These are phyloP conservation scores for Ascosphaera aggregata DNA, from an alignment of 2,329 filamentous ascomycete genomes.

Conservation along the genomic window DNA sequence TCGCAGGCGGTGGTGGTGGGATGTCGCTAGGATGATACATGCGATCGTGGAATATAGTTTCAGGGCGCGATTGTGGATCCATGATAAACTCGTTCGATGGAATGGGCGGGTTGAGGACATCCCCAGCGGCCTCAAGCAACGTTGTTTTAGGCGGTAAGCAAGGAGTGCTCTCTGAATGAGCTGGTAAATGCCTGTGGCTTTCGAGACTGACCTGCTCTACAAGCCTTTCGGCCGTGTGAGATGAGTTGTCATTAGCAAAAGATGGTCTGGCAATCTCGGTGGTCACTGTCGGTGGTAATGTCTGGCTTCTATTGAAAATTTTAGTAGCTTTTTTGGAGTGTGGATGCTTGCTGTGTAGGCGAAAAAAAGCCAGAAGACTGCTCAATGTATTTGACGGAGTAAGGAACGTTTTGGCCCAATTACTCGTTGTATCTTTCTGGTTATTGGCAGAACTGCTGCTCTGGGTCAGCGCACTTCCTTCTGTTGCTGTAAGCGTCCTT, in stretches of 20 bases:
- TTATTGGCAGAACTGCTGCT: conserved; percentile 2
- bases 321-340: conserved; percentile 25
- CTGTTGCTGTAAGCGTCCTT: conserved; percentile 1
- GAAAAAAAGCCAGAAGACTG: conserved; percentile 52
- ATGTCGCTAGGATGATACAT: conserved; percentile 90
- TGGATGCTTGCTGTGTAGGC: conserved; percentile 29
- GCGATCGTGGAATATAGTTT: conserved; percentile 91
- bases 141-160: conserved; percentile 55
- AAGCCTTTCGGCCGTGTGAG: not conserved
- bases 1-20: conserved; percentile 42
- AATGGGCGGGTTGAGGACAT: conserved; percentile 73
- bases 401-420: not conserved
- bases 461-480: conserved; percentile 4
- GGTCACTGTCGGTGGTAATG: conserved; percentile 26
- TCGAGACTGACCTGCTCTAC: not conserved
- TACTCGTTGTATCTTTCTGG: conserved; percentile 3
- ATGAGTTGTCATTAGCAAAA: conserved; percentile 1
- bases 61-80: conserved; percentile 56
- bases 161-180: not conserved
- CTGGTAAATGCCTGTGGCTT: not conserved
- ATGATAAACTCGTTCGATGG: conserved; percentile 62
- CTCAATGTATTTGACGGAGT: conserved; percentile 29
- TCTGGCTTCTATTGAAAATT: conserved; percentile 60
- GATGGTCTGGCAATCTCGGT: conserved; percentile 5
- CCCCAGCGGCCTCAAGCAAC: conserved; percentile 84